A percentile compares a stretch with the other conserved stretches of the same genome.
Evolutionary conservation across 345 rosid genomes (phyloP).

Genomic region (Camelina sativa): DNA sequence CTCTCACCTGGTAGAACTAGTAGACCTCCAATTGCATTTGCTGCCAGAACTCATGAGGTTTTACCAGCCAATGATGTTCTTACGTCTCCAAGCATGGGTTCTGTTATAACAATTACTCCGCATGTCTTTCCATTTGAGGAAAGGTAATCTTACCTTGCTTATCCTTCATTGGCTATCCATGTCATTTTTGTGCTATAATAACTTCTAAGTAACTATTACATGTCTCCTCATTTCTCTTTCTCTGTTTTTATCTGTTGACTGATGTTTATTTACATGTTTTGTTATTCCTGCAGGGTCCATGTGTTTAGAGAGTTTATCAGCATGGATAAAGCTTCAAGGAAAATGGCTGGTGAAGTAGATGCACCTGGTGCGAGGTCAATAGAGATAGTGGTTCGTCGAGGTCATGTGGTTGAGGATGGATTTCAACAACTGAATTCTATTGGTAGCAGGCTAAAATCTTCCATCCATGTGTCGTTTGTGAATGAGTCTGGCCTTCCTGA

Average conservation of each 20-base stretch:
- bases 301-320: slow-evolving; percentile 92
- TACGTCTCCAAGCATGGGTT: slow-evolving; percentile 57
- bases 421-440: slow-evolving; percentile 79
- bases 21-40: slow-evolving; percentile 84
- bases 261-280: slow-evolving; percentile 43
- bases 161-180: slow-evolving; percentile 7
- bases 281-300: slow-evolving; percentile 71
- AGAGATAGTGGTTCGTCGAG: slow-evolving; percentile 91
- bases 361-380: slow-evolving; percentile 83
- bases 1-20: slow-evolving; percentile 86
- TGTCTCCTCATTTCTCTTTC: slow-evolving; percentile 17
- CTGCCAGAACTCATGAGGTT: slow-evolving; percentile 86
- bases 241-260: slow-evolving; percentile 17
- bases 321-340: slow-evolving; percentile 89
- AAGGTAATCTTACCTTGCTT: slow-evolving; percentile 55
- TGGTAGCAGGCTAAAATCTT: slow-evolving; percentile 84
- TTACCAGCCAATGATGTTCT: slow-evolving; percentile 58
- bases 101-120: slow-evolving; percentile 78
- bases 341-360: slow-evolving; percentile 85
- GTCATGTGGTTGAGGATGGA: slow-evolving; percentile 94
- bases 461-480: slow-evolving; percentile 94
- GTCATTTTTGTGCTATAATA: slow-evolving; percentile 21
- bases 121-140: slow-evolving; percentile 97
- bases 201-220: not conserved
- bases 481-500: slow-evolving; percentile 97